Conservation (phyloP, 331 rosid species). For the Quercus lobata region DNA sequence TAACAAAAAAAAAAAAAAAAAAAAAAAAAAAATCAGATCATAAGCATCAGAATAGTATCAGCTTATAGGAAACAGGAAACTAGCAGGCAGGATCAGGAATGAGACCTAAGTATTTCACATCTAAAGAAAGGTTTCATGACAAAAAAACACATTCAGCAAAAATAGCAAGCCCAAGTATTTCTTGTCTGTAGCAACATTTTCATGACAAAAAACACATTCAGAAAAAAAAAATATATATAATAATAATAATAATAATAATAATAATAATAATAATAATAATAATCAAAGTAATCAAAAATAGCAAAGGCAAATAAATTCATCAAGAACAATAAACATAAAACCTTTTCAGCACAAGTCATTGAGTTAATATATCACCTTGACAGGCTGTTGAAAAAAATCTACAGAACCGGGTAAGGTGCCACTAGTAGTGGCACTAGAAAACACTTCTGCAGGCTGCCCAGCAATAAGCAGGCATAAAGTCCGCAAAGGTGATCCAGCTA, state of each 20-base stretch:
- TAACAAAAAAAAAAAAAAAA: too few species aligned
- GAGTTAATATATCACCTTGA: slow-evolving; percentile 12
- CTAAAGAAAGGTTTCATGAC: too few species aligned
- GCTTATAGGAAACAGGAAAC: too few species aligned
- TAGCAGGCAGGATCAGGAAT: too few species aligned
- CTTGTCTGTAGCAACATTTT: not conserved
- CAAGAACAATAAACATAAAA: not conserved
- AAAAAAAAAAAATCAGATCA: too few species aligned
- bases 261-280: too few species aligned
- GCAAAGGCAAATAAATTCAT: not conserved
- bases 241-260: too few species aligned
- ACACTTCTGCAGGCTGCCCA: slow-evolving; percentile 30
- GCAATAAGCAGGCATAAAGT: slow-evolving; percentile 28
- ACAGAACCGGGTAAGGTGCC: slow-evolving; percentile 7
- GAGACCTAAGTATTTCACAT: too few species aligned
- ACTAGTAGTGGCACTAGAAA: slow-evolving; percentile 9
- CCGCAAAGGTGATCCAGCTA: slow-evolving; percentile 26
- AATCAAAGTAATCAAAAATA: not conserved
- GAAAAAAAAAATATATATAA: not conserved
- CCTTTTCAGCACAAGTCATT: not conserved
- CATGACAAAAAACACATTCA: not conserved
- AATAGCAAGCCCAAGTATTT: not conserved
- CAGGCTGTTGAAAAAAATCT: slow-evolving; percentile 13
- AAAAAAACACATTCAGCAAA: too few species aligned
- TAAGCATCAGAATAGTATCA: too few species aligned